phyloP scores from a whole-genome alignment of 192 early-diverging fungal species.

The Glomus cerebriforme region DNA sequence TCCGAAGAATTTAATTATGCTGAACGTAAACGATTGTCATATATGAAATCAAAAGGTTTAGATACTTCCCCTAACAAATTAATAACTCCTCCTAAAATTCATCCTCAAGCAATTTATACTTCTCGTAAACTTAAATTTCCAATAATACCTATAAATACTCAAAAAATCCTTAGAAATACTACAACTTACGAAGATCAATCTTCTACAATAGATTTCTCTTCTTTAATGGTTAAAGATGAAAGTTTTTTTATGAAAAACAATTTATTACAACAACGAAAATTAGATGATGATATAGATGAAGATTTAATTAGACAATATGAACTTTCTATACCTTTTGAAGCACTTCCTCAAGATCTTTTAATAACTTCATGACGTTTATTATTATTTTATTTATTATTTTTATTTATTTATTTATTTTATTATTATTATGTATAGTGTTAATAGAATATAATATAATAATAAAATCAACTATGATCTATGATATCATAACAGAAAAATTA shows the following conservation, averaged over 20 bases:
- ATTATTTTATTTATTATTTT: too few relatives aligned
- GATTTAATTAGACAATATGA: not conserved
- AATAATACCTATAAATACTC: not conserved
- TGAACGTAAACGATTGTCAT: not conserved
- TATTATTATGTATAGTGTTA: too few relatives aligned
- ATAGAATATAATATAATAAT: too few relatives aligned
- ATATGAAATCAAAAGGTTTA: not conserved
- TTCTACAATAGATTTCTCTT: not conserved
- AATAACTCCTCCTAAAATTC: slow-evolving; percentile 6
- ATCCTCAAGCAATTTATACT: slow-evolving; percentile 25
- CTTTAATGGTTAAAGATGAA: not conserved
- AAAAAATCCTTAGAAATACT: not conserved
- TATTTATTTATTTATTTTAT: too few relatives aligned
- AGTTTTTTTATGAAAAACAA: slow-evolving; percentile 2
- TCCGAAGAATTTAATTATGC: not conserved
- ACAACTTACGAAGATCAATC: not conserved
- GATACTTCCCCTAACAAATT: slow-evolving; percentile 10
- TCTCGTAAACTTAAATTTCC: slow-evolving; percentile 12
- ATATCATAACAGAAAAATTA: too few relatives aligned
- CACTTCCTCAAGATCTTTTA: too few relatives aligned
- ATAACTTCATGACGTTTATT: too few relatives aligned
- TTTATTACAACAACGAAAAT: not conserved
- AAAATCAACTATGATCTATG: too few relatives aligned
- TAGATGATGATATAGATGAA: not conserved
- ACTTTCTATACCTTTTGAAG: not conserved